Evolutionary conservation across 2,329 filamentous ascomycete genomes (phyloP), one percentile per base, ranked within the genome.

Genomic region (Hypoxylon sp.): DNA sequence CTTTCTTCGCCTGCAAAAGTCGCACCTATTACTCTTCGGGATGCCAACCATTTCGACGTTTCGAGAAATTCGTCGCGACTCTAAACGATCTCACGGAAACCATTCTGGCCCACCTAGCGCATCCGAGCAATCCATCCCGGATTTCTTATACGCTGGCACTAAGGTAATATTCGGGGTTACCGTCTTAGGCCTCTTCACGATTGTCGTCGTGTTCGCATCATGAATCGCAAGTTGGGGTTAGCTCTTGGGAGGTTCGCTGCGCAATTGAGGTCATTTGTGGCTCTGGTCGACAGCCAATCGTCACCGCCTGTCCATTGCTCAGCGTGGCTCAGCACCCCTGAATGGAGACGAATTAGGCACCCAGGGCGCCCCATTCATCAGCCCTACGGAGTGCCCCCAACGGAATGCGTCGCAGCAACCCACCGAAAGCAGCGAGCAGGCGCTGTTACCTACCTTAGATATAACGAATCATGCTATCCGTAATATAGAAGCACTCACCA

Each of bases 1-100:
- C 46, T 69, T 69, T 46, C 67, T 60, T 46, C 43, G 51, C 32
- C 36, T 67, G 41, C 67, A 69, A 25, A 66, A 67, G 14, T 65
- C 56, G 48, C 65, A 65, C 21, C 65, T 56, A 6, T 65, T 64
- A 9, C 65, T 68, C n/a, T 68, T 68, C 14, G 62, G 58, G 43
- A 68, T 59, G 36, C 62, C 66, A 25, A 65, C 66, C 66, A 68
- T 65, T 38, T 53, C 14, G 11, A 60, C 45, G 23, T 28, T 65
- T 57, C 10, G 7, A 55, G 50, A 21, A 45, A 51, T 17, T 41
- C 46, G 41, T 63, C 30, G 49, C 45, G 17, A 50, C 25, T 49
- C 11, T 36, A 7, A 48, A n/a, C 21, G 19, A 21, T 41, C 5
- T 21, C 32, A 11, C 55, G 30, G 14, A 19, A 28, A 38, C 9